Conservation (phyloP, 352 stramenopile species). For the Salisapilia sapeloensis region DNA sequence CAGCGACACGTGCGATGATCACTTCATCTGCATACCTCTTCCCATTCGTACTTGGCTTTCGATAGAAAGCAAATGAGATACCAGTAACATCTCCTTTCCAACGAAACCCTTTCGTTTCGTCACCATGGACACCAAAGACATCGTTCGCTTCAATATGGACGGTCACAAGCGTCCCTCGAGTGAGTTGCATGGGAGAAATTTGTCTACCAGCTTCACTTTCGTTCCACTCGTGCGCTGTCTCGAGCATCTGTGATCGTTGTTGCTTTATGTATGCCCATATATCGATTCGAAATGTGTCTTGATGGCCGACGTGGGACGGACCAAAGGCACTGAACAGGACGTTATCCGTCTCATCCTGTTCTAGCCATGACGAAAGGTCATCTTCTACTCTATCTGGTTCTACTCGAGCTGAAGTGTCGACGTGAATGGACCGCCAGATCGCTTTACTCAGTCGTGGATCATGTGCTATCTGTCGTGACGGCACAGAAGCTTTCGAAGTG, state of each 20-base stretch:
- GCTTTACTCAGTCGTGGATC: no score
- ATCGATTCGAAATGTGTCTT: slow-evolving; percentile 37
- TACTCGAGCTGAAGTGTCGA: no score
- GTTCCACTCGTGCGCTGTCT: slow-evolving; percentile 28
- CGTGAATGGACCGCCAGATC: no score
- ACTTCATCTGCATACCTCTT: slow-evolving; percentile 14
- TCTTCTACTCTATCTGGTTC: no score
- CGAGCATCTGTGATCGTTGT: slow-evolving; percentile 42
- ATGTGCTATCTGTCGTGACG: no score
- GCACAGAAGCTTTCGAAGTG: no score
- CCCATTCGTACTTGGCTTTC: slow-evolving; percentile 7
- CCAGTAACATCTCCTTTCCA: slow-evolving; percentile 37
- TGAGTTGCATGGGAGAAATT: slow-evolving; percentile 30
- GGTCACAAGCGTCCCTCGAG: slow-evolving; percentile 39
- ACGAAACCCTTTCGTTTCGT: slow-evolving; percentile 42
- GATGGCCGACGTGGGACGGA: slow-evolving; percentile 14
- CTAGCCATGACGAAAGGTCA: no score
- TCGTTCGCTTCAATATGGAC: slow-evolving; percentile 27
- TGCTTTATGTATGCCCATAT: slow-evolving; percentile 55
- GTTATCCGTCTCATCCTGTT: slow-evolving; percentile 11
- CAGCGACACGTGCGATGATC: slow-evolving; percentile 31
- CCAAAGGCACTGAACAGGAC: slow-evolving; percentile 48
- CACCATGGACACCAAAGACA: slow-evolving; percentile 16
- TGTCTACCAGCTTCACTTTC: slow-evolving; percentile 24
- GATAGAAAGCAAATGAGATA: slow-evolving; percentile 39